Evolutionary conservation across 306 rosid species (phyloP).

Genomic region (Quercus gilva): DNA sequence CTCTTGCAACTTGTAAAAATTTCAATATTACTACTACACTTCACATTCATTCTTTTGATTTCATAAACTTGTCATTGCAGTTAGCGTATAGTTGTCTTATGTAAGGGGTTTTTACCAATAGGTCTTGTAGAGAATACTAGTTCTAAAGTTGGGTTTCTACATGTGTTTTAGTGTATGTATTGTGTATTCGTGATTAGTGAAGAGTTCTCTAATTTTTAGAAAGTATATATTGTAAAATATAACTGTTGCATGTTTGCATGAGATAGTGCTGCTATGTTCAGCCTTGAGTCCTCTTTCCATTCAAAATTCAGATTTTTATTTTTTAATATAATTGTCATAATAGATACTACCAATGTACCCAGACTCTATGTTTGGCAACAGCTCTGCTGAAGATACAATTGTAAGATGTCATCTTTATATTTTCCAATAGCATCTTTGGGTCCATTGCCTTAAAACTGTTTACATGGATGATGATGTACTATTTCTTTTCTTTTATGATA

Average conservation of each 20-base stretch:
- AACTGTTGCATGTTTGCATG: neutral
- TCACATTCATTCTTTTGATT: constrained; percentile 23
- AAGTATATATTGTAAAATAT: neutral
- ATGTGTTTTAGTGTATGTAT: constrained; percentile 12
- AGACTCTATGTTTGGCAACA: neutral
- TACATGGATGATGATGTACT: too few species aligned
- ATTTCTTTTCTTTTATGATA: too few species aligned
- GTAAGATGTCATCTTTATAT: too few species aligned
- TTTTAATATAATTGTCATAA: neutral
- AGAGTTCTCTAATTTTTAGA: neutral
- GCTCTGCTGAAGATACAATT: neutral
- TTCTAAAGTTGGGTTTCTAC: constrained; percentile 15
- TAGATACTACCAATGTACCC: neutral
- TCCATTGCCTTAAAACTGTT: too few species aligned
- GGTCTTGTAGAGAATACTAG: neutral
- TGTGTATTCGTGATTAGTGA: neutral
- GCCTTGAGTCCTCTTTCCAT: neutral
- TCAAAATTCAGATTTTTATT: neutral
- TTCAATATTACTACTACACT: constrained; percentile 6
- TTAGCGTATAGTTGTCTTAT: constrained; percentile 23
- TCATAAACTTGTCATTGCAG: constrained; percentile 10
- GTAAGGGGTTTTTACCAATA: constrained; percentile 1
- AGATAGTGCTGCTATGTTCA: neutral
- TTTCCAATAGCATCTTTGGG: too few species aligned
- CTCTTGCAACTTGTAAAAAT: constrained; percentile 20